These are phyloP conservation scores for Draba incana DNA, from an alignment of 345 rosid genomes.

Conservation along the genomic window DNA sequence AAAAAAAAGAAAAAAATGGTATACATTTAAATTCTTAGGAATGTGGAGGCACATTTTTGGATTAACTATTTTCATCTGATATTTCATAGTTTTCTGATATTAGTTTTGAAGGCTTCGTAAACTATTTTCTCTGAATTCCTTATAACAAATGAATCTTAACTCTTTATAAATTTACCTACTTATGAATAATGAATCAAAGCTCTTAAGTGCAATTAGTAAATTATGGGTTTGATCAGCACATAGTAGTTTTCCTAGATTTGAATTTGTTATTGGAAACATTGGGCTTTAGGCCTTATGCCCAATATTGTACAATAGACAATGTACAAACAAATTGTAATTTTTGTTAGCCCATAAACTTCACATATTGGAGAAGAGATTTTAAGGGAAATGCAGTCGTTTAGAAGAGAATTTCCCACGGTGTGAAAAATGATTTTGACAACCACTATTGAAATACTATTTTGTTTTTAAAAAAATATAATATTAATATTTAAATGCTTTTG, in stretches of 20 bases:
- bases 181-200: neutral
- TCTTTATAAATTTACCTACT: neutral
- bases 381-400: neutral
- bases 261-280: neutral
- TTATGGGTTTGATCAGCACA: neutral
- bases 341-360: slow-evolving; percentile 5
- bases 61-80: neutral
- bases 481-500: neutral
- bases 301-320: neutral
- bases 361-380: neutral
- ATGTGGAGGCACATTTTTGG: neutral
- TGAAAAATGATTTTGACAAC: neutral
- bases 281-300: neutral
- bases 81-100: neutral
- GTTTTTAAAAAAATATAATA: neutral
- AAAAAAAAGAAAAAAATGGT: neutral
- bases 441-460: neutral
- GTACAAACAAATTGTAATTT: neutral
- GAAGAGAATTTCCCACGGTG: neutral
- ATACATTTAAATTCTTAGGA: neutral
- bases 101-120: neutral
- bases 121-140: neutral
- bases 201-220: neutral
- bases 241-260: neutral
- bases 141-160: neutral